Base-by-base conservation (phyloP, 2,329 filamentous ascomycete species). In the Cladosporium cucumerinum region DNA sequence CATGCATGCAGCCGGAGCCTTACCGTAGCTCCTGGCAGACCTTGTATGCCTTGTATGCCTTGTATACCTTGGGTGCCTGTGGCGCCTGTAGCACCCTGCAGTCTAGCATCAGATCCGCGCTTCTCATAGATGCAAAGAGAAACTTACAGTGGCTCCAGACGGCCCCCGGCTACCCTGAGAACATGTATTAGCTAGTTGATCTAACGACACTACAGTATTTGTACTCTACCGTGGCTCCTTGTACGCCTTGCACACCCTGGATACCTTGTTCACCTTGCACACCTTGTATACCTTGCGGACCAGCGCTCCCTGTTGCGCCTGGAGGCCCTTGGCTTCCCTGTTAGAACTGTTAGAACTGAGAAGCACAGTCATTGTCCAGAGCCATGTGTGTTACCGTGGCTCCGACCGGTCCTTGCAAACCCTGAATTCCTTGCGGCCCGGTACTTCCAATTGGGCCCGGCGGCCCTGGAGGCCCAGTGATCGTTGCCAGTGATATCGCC, bases 401-500 rank as follows among this genome's bases (percentile, higher is more conserved):
- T 8, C 64, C 49, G 26, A 16, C n/a, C 10, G 49, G 34, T 6
- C 65, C 65, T 51, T 57, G 43, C 1, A 51, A 30, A 7, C 57
- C 67, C 39, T 52, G 39, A 5, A 34, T 7, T 36, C 66, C 65
- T 28, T 52, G 65, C 12, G 51, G 28, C 5, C 58, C 67, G 12
- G 60, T 48, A 5, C 60, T 30, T 26, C 67, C 67, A 26, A 57
- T 54, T 2, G 63, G 39, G 12, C 67, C 67, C 4, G 52, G 25
- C 23, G 54, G 28, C n/a, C 48, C 57, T 11, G 55, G 54, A 6
- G 62, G 62, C 6, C 62, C 54, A 23, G 57, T 58, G 3, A 59
- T 52, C 12, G 62, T 64, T 3, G 52, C 67, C 30, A 69, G 52
- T 21, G 63, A 51, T 5, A 72, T 63, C 10, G 65, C 69, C 51